Evolutionary conservation across 305 asterid genomes (phyloP).

Genomic region (Fraxinus dipetala): DNA sequence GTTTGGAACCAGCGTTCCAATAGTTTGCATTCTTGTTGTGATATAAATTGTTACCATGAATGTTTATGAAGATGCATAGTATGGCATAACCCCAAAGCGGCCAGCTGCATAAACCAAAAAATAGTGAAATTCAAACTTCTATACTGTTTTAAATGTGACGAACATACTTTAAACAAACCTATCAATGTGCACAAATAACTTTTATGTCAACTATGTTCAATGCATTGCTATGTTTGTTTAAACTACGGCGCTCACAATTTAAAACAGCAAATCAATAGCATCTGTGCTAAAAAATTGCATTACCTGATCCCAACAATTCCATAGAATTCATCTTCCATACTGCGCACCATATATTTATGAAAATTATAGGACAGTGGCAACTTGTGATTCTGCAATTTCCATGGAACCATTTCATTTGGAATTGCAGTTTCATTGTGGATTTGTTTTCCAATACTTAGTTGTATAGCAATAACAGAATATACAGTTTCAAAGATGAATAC

Average conservation of each 20-base stretch:
- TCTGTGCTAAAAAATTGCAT: background rate
- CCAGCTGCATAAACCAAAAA: conserved; percentile 59
- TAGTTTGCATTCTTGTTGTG: background rate
- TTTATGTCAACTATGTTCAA: background rate
- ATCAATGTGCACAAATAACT: background rate
- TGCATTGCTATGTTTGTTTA: background rate
- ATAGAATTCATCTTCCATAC: conserved; percentile 95
- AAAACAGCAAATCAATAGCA: background rate
- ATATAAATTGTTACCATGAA: conserved; percentile 53
- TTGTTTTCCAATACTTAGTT: background rate
- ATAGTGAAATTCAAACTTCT: conserved; percentile 4
- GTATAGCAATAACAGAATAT: background rate
- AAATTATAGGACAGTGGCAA: conserved; percentile 70
- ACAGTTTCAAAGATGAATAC: conserved; percentile 35
- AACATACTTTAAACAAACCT: background rate
- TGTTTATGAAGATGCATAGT: conserved; percentile 78
- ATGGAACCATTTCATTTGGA: background rate
- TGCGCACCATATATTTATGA: conserved; percentile 85
- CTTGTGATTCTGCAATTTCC: conserved; percentile 64
- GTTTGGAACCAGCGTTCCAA: background rate
- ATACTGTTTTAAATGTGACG: background rate
- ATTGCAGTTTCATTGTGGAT: background rate
- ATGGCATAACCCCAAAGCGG: conserved; percentile 92
- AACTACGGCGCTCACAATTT: background rate
- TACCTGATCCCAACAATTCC: conserved; percentile 89